phyloP scores from a whole-genome alignment of 2,329 filamentous ascomycete species.

The Colletotrichum spaethianum region DNA sequence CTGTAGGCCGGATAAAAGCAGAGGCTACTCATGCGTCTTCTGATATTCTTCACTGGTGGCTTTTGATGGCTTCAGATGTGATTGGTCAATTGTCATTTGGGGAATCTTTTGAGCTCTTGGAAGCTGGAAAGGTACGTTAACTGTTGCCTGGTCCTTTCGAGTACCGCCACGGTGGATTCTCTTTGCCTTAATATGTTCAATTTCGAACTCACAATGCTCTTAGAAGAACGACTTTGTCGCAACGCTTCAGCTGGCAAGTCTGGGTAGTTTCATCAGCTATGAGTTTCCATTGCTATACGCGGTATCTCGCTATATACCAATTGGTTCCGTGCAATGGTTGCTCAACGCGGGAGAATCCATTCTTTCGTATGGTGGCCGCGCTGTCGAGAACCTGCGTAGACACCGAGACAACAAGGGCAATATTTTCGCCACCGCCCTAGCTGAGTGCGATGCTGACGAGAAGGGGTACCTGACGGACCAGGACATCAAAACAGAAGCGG shows the following conservation, averaged over 20 bases:
- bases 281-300: slow-evolving; percentile 14
- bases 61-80: slow-evolving; percentile 68
- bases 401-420: slow-evolving; percentile 17
- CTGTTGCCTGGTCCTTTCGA: too few relatives aligned
- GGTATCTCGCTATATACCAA: not conserved
- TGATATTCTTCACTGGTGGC: slow-evolving; percentile 68
- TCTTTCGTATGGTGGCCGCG: slow-evolving; percentile 2
- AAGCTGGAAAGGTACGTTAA: slow-evolving; percentile 63
- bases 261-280: not conserved
- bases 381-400: slow-evolving; percentile 17
- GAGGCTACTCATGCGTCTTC: slow-evolving; percentile 56
- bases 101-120: slow-evolving; percentile 67
- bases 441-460: slow-evolving; percentile 14
- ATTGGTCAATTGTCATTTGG: slow-evolving; percentile 69
- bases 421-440: slow-evolving; percentile 17
- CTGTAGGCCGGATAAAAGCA: slow-evolving; percentile 59
- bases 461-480: slow-evolving; percentile 24
- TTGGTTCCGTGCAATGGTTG: not conserved
- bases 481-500: slow-evolving; percentile 58
- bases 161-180: too few relatives aligned
- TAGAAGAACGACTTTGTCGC: slow-evolving; percentile 10
- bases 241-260: not conserved
- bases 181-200: not conserved
- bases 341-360: slow-evolving; percentile 2
- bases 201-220: not conserved